phyloP scores from a whole-genome alignment of 2,329 filamentous ascomycete species.

The Hypoxylon sp. region DNA sequence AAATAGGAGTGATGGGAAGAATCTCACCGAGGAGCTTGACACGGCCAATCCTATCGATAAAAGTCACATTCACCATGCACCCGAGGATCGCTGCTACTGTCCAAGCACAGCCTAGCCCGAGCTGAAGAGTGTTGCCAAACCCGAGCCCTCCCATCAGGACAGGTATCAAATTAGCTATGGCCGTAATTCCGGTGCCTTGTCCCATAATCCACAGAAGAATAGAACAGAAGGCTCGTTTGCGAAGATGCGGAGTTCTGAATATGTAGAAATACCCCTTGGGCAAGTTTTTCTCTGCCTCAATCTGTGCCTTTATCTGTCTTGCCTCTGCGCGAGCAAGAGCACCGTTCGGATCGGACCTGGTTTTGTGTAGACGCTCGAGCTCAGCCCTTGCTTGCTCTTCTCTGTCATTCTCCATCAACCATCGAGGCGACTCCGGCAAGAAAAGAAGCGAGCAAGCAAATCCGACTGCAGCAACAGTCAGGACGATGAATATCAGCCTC shows the following conservation, averaged over 20 bases:
- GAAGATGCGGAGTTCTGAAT: conserved; percentile 46
- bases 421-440: conserved; percentile 46
- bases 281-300: conserved; percentile 42
- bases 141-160: conserved; percentile 52
- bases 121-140: conserved; percentile 48
- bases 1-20: not conserved
- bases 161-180: conserved; percentile 51
- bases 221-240: conserved; percentile 49
- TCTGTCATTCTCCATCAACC: conserved; percentile 42
- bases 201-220: conserved; percentile 51
- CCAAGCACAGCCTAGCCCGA: conserved; percentile 50
- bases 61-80: conserved; percentile 47
- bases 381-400: conserved; percentile 43
- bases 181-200: conserved; percentile 50
- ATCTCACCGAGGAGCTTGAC: conserved; percentile 42
- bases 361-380: conserved; percentile 45
- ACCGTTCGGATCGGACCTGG: conserved; percentile 42
- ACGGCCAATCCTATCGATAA: conserved; percentile 50
- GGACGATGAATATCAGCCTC: conserved; percentile 48
- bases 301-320: conserved; percentile 49
- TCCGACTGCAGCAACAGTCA: conserved; percentile 31
- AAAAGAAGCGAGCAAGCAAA: conserved; percentile 39
- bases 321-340: conserved; percentile 48
- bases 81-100: conserved; percentile 48
- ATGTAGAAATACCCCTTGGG: conserved; percentile 49